Conservation (phyloP, 129 eudicot species). For the Tanacetum coccineum region DNA sequence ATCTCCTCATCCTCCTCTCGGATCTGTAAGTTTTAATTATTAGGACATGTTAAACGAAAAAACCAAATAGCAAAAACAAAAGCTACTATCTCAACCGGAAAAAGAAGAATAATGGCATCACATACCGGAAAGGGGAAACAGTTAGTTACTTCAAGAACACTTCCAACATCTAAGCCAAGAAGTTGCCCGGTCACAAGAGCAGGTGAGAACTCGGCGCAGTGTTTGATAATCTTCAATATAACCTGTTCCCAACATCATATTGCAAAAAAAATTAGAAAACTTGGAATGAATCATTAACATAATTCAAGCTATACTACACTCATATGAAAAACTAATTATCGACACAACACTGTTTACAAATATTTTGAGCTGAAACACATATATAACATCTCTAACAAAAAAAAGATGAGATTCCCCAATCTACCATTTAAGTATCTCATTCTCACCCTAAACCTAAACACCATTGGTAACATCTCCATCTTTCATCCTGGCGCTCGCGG, state of each 20-base stretch:
- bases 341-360: too few species aligned
- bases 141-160: constrained; percentile 98
- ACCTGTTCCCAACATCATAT: constrained; percentile 45
- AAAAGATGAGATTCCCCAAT: too few species aligned
- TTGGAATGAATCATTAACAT: too few species aligned
- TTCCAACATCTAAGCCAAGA: constrained; percentile 96
- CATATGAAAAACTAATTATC: too few species aligned
- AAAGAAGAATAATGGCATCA: constrained; percentile 1
- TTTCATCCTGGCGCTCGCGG: too few species aligned
- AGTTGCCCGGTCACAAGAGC: constrained; percentile 93
- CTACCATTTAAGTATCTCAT: too few species aligned
- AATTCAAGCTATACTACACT: too few species aligned
- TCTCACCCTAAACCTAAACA: too few species aligned
- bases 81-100: background rate
- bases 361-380: too few species aligned
- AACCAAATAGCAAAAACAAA: background rate
- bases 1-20: constrained; percentile 97
- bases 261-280: background rate
- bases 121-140: constrained; percentile 97
- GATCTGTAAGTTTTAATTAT: constrained; percentile 35
- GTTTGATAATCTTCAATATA: constrained; percentile 88
- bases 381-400: too few species aligned
- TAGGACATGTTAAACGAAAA: background rate
- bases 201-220: constrained; percentile 91
- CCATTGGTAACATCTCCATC: too few species aligned